phyloP scores from a whole-genome alignment of 2,329 filamentous ascomycete genomes.

The Neonectria sp. region DNA sequence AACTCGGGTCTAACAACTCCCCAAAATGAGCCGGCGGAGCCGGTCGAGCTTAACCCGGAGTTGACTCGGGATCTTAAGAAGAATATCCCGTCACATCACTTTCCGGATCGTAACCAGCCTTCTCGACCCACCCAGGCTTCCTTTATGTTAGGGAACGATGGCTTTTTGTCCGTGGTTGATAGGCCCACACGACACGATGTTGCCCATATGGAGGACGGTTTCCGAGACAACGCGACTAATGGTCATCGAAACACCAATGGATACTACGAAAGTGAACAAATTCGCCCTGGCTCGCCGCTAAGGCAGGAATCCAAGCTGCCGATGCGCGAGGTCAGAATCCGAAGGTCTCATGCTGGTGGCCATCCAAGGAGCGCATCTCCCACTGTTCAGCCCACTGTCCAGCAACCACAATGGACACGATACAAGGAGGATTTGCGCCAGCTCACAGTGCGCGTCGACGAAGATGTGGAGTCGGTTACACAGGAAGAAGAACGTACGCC shows the following conservation, averaged over 20 bases:
- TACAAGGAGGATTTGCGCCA: slow-evolving; percentile 37
- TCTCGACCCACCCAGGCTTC: slow-evolving; percentile 35
- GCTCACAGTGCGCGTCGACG: slow-evolving; percentile 41
- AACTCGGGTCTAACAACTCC: slow-evolving; percentile 57
- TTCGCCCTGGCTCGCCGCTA: slow-evolving; percentile 44
- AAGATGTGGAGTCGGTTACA: slow-evolving; percentile 42
- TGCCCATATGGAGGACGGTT: slow-evolving; percentile 53
- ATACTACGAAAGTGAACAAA: slow-evolving; percentile 34
- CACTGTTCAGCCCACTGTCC: slow-evolving; percentile 45
- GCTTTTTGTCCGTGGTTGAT: slow-evolving; percentile 54
- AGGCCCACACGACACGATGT: slow-evolving; percentile 44
- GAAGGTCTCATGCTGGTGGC: slow-evolving; percentile 44
- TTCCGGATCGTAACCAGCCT: slow-evolving; percentile 30
- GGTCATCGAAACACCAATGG: slow-evolving; percentile 36
- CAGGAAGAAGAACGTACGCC: slow-evolving; percentile 45
- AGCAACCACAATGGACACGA: slow-evolving; percentile 37
- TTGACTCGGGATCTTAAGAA: slow-evolving; percentile 45
- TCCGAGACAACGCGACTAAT: slow-evolving; percentile 44
- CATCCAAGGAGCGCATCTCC: slow-evolving; percentile 46
- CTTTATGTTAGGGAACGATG: slow-evolving; percentile 56
- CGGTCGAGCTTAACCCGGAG: slow-evolving; percentile 41
- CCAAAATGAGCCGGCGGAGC: slow-evolving; percentile 49
- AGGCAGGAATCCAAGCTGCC: slow-evolving; percentile 55
- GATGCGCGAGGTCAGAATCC: slow-evolving; percentile 55
- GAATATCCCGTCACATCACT: slow-evolving; percentile 35